These are phyloP conservation scores for Gryganskiella cystojenkinii DNA, from an alignment of 192 early-diverging fungal genomes.

Conservation along the genomic window DNA sequence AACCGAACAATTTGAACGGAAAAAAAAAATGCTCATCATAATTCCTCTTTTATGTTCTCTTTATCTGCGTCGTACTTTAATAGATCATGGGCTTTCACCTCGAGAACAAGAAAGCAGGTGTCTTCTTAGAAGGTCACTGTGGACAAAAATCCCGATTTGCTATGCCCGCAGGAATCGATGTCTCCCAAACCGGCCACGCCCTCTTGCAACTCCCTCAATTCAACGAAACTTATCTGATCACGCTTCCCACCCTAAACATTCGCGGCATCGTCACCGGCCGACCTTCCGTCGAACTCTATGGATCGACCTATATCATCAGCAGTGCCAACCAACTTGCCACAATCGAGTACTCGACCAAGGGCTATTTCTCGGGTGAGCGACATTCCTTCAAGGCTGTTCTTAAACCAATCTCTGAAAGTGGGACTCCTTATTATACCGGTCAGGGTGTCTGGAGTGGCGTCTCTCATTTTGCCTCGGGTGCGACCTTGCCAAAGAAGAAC, in stretches of 20 bases:
- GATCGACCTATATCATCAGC: constrained; percentile 27
- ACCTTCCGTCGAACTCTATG: constrained; percentile 47
- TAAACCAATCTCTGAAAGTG: constrained; percentile 1
- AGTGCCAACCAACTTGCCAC: constrained; percentile 37
- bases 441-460: constrained; percentile 75
- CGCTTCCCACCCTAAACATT: constrained; percentile 77
- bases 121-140: constrained; percentile 37
- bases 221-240: constrained; percentile 77
- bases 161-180: constrained; percentile 77
- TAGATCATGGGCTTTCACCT: constrained; percentile 46
- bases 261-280: constrained; percentile 72
- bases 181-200: constrained; percentile 76
- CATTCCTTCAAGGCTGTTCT: constrained; percentile 75
- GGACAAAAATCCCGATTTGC: constrained; percentile 82
- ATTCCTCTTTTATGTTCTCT: too few species aligned
- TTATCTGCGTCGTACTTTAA: neutral
- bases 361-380: constrained; percentile 82
- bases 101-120: constrained; percentile 44
- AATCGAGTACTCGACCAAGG: constrained; percentile 78
- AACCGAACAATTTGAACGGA: too few species aligned
- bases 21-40: too few species aligned
- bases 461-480: constrained; percentile 57
- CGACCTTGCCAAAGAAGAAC: constrained; percentile 54
- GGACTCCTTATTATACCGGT: constrained; percentile 17
- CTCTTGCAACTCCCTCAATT: constrained; percentile 67